Base-by-base conservation (phyloP, 1,284 basidiomycete species). In the Malassezia slooffiae region DNA sequence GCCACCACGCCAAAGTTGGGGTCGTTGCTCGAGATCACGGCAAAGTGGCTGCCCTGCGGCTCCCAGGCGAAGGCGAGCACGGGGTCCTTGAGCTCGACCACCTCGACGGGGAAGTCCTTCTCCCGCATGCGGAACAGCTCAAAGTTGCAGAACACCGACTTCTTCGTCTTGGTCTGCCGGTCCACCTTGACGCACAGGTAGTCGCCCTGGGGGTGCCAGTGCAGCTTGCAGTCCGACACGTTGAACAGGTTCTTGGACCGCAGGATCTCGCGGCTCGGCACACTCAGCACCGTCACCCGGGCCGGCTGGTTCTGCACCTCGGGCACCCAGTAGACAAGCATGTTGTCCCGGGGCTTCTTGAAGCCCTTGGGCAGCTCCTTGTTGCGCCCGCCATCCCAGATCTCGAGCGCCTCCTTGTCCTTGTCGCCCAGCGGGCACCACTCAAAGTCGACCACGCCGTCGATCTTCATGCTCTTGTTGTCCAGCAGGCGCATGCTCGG, bases 151-250 rank as follows among this genome's bases (percentile, higher is more conserved):
- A 90, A 97, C 43, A 87, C 89, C 10, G 89, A 90, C 75, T 97
- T 97, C 74, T 96, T 96, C 16, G 89, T 93, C 76, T 97, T 97
- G 34, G 91, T 96, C 71, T 96, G 90, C 48, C 93, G 84, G 73
- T 99, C 93, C 47, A 99, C 93, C 74, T 95, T 96, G 72, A 97
- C 93, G 65, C 93, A 97, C 20, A 99, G 79, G 75, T 88, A 97
- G 73, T 97, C 90, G 38, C 93, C 93, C 70, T 93, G 86, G 66
- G 91, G 93, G 74, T 99, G 93, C 90, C 89, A 99, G 73, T 85
- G 84, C 35, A 99, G 78, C 75, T 96, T 96, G 73, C 90, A 96
- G 77, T 96, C 91, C 4, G 88, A 83, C 41, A 99, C 93, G 70
- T 91, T 91, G 77, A 97, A 97, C 52, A 99, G 72, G 72, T 99